Evolutionary conservation across 2,329 filamentous ascomycete genomes (phyloP), one percentile per base, ranked within the genome.

Genomic region (Penicillium olsonii): DNA sequence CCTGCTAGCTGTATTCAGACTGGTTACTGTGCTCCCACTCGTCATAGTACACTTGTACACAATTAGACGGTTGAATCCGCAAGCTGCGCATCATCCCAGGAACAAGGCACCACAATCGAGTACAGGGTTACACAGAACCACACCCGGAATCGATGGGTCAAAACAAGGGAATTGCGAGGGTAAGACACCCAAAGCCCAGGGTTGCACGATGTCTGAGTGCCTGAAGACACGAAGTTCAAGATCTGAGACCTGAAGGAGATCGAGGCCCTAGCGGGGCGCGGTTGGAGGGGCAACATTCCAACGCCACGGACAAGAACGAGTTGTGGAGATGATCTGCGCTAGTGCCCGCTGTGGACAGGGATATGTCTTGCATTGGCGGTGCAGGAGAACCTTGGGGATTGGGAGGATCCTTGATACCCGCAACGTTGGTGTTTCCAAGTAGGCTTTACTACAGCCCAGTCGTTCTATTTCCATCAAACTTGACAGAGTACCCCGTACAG

Each of bases 291-390:
- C 50, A 59, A 53, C 47, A 37, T 33, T 37, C 35, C 19, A 11
- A 26, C 38, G 27, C 54, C 57, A 59, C 18, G 42, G 31, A 40
- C 19, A 18, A 20, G 33, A 35, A 35, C 33, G 31, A 38, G 9
- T 27, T 45, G 45, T 29, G 42, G 40, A 37, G 46, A 52, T 26
- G 52, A 56, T 54, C 56, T 35, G 48, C 50, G 41, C 45, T 48
- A 52, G 47, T 34, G 47, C 48, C 53, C 51, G 55, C 44, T 24
- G 22, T 24, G 49, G 43, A 42, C 18, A 52, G 42, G 45, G 48
- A 8, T 39, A 53, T 60, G 57, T 60, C 56, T 60, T 60, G 57
- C 57, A 59, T 57, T 31, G 26, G 18, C 31, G 45, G 15, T 37
- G 20, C 38, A 42, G 20, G 20, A 40, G 42, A 50, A 37, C 42